These are phyloP conservation scores for Diaporthe humulicola DNA, from an alignment of 2,329 filamentous ascomycete genomes.

Conservation along the genomic window DNA sequence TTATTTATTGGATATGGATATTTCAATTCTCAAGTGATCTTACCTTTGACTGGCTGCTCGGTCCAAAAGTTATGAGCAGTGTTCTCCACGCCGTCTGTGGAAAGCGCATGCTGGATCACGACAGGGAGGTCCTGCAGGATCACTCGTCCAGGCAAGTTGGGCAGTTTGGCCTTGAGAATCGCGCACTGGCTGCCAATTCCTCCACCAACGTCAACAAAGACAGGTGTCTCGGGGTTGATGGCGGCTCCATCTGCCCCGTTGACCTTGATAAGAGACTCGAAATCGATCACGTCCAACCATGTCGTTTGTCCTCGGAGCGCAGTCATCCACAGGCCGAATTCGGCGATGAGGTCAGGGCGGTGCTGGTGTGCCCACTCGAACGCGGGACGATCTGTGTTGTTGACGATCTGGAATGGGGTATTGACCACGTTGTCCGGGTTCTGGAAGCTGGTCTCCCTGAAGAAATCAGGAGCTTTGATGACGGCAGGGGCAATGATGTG, in stretches of 20 bases:
- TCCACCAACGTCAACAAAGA: constrained; percentile 31
- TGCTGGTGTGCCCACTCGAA: constrained; percentile 38
- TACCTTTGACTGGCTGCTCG: constrained; percentile 32
- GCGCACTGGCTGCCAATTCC: constrained; percentile 31
- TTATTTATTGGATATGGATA: neutral
- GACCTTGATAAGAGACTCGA: constrained; percentile 28
- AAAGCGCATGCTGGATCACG: neutral
- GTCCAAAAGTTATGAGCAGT: constrained; percentile 29
- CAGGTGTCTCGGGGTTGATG: neutral
- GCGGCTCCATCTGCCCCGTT: neutral
- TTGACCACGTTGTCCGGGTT: constrained; percentile 25
- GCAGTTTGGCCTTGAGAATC: neutral
- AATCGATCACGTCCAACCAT: constrained; percentile 42
- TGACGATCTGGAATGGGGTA: constrained; percentile 26
- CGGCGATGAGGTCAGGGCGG: constrained; percentile 38
- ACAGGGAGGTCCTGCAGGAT: constrained; percentile 28
- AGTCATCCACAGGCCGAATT: constrained; percentile 42
- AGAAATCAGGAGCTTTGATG: constrained; percentile 22
- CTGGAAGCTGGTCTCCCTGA: constrained; percentile 6
- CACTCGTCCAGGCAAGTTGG: constrained; percentile 11
- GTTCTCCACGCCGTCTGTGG: constrained; percentile 29
- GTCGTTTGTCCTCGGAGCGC: constrained; percentile 34
- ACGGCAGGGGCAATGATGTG: constrained; percentile 6
- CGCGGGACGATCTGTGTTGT: constrained; percentile 40
- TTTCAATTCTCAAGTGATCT: neutral